Evolutionary conservation across 306 rosid genomes (phyloP).

Genomic region (Carpinus fangiana): DNA sequence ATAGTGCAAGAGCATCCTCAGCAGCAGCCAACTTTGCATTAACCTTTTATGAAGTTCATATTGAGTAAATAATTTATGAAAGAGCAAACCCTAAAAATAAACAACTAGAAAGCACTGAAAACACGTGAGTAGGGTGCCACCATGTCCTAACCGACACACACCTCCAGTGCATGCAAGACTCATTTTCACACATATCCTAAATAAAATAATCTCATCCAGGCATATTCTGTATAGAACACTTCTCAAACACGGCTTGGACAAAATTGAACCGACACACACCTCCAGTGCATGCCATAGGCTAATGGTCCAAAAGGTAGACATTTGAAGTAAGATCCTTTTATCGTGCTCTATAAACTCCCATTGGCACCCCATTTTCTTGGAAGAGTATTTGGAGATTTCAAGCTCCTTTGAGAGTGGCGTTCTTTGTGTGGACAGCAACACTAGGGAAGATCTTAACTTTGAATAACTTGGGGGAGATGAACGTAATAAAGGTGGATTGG

Average conservation of each 20-base stretch:
- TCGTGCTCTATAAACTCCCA: too few species aligned
- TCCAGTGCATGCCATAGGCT: too few species aligned
- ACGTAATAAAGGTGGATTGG: too few species aligned
- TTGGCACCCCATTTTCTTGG: too few species aligned
- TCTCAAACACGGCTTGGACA: background rate
- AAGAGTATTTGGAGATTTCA: too few species aligned
- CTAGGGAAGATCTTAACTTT: too few species aligned
- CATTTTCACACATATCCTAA: background rate
- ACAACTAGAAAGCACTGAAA: background rate
- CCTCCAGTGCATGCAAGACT: background rate
- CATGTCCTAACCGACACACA: background rate
- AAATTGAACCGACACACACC: background rate
- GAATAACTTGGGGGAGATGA: too few species aligned
- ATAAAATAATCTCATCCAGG: background rate
- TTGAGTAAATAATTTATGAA: constrained; percentile 18
- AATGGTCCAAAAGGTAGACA: too few species aligned
- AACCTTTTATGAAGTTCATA: constrained; percentile 47
- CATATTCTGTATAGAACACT: background rate
- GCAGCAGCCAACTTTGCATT: constrained; percentile 65
- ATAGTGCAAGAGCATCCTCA: constrained; percentile 85
- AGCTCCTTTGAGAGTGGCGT: too few species aligned
- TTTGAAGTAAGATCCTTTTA: too few species aligned
- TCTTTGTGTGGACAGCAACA: too few species aligned
- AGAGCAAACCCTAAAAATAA: background rate
- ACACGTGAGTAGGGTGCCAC: background rate